Evolutionary conservation across 441 rosid genomes (phyloP).

Genomic region (Biscutella laevigata): DNA sequence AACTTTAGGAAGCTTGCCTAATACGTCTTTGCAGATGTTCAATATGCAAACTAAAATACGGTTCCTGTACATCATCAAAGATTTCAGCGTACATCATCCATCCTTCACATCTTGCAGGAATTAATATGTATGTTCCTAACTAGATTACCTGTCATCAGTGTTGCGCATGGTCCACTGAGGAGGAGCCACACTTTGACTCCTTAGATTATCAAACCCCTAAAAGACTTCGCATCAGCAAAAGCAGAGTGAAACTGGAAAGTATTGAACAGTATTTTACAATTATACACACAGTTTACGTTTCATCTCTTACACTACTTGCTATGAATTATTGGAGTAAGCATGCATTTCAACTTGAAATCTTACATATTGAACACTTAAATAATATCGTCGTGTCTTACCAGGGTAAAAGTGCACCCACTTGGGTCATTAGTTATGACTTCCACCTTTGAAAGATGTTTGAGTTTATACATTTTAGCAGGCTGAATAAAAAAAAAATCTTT

Average conservation of each 20-base stretch:
- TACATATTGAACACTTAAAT: not conserved
- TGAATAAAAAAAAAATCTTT: constrained; percentile 29
- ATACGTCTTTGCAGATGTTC: constrained; percentile 78
- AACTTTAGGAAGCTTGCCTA: constrained; percentile 87
- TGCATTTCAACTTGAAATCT: not conserved
- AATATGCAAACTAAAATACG: constrained; percentile 75
- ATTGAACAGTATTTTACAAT: not conserved
- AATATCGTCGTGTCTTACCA: constrained; percentile 41
- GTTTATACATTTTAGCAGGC: constrained; percentile 94
- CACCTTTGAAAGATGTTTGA: constrained; percentile 89
- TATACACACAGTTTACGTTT: not conserved
- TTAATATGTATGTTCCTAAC: constrained; percentile 3
- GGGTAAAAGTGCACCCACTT: constrained; percentile 93
- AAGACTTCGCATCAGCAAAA: constrained; percentile 28
- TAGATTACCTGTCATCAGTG: constrained; percentile 73
- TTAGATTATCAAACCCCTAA: constrained; percentile 97
- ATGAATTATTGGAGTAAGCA: not conserved
- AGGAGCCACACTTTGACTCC: constrained; percentile 93
- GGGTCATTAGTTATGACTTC: constrained; percentile 96
- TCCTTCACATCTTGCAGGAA: constrained; percentile 1
- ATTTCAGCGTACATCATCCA: not conserved
- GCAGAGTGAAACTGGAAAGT: constrained; percentile 3
- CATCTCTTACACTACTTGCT: constrained; percentile 4
- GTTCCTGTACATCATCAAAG: constrained; percentile 42
- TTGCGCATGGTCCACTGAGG: constrained; percentile 99